Percentiles rank a stretch among this genome's conserved stretches.
Evolutionary conservation across 306 rosid species (phyloP).

Genomic region (Lathyrus tuberosus): DNA sequence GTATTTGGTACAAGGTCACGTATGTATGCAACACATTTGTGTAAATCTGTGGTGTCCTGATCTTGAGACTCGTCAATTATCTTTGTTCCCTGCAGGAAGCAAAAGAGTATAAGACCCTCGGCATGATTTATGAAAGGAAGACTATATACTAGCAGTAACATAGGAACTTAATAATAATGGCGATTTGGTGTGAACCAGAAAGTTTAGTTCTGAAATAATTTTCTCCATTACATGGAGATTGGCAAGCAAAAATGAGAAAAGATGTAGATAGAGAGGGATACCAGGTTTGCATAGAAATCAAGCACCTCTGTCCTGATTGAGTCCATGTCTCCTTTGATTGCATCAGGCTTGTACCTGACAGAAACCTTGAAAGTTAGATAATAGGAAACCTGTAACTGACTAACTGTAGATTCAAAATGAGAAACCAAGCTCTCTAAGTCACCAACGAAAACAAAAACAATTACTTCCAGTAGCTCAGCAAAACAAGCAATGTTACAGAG

Average conservation of each 20-base stretch:
- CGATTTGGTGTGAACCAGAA: slow-evolving; percentile 29
- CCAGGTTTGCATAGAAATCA: slow-evolving; percentile 66
- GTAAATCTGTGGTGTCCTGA: slow-evolving; percentile 95
- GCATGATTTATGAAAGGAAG: slow-evolving; percentile 28
- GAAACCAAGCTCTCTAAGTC: slow-evolving; percentile 18
- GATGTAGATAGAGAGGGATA: slow-evolving; percentile 31
- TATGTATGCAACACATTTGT: slow-evolving; percentile 74
- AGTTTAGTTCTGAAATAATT: slow-evolving; percentile 23
- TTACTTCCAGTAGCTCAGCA: slow-evolving; percentile 4
- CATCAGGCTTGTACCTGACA: slow-evolving; percentile 87
- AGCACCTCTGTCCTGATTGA: slow-evolving; percentile 80
- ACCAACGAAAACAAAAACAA: slow-evolving; percentile 28
- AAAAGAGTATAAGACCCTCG: slow-evolving; percentile 42
- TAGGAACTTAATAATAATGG: not conserved
- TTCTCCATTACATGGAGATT: slow-evolving; percentile 24
- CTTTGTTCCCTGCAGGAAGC: slow-evolving; percentile 73
- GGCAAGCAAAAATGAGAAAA: slow-evolving; percentile 1
- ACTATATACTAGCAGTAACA: slow-evolving; percentile 28
- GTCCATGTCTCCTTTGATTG: slow-evolving; percentile 93
- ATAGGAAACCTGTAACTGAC: slow-evolving; percentile 8
- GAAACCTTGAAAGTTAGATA: slow-evolving; percentile 35
- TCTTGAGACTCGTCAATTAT: slow-evolving; percentile 79
- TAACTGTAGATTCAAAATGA: slow-evolving; percentile 13
- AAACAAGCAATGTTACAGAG: slow-evolving; percentile 19
- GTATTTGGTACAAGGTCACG: slow-evolving; percentile 49